Percentiles rank a stretch among this genome's conserved stretches.
Evolutionary conservation across 2,329 filamentous ascomycete genomes (phyloP).

Genomic region (Emmonsia crescens): DNA sequence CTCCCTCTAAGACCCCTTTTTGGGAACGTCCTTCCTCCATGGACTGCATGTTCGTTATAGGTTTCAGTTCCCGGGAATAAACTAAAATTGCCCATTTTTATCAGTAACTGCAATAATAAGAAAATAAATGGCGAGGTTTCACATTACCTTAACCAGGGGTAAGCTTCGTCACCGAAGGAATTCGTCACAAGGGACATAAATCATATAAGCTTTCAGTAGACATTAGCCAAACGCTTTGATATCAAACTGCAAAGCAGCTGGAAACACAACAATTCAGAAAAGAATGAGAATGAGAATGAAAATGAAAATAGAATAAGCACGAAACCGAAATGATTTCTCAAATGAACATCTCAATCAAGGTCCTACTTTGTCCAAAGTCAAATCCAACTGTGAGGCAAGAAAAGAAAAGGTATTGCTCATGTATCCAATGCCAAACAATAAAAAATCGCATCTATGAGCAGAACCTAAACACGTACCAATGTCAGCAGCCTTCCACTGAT

Average conservation of each 20-base stretch:
- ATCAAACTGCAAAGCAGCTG: neutral
- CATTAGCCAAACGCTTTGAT: neutral
- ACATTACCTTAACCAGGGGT: neutral
- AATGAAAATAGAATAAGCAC: neutral
- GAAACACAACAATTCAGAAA: neutral
- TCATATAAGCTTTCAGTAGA: neutral
- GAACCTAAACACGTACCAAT: slow-evolving; percentile 2
- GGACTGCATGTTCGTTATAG: neutral
- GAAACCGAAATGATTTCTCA: neutral
- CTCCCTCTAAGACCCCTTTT: neutral
- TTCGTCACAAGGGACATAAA: neutral
- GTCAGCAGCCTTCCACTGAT: neutral
- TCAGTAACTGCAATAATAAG: neutral
- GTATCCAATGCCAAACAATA: neutral
- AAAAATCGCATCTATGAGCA: neutral
- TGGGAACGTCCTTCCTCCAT: neutral
- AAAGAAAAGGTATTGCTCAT: neutral
- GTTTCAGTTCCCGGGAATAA: neutral
- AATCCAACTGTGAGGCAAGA: neutral
- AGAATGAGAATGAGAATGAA: neutral
- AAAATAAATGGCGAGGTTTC: neutral
- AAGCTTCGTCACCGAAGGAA: neutral
- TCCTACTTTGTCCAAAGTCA: neutral
- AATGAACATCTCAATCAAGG: neutral
- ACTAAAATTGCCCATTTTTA: neutral